Evolutionary conservation across 1,284 basidiomycete genomes (phyloP), one percentile per base, ranked within the genome.

Genomic region (Inonotus obliquus): DNA sequence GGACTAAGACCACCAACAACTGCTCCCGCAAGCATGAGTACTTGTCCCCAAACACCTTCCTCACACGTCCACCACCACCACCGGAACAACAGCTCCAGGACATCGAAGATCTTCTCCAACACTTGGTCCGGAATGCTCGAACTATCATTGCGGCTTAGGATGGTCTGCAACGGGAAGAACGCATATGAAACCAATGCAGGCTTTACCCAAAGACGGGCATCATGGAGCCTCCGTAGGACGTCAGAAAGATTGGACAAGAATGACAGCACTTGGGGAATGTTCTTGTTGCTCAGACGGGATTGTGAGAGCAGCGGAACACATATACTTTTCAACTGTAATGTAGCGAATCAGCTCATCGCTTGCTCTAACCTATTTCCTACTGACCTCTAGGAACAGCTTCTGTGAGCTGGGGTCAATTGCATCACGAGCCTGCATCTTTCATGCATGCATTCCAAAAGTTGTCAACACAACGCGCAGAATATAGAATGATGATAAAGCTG

Each of bases 101-200:
- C 75, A n/a, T 77, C 67, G 64, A 96, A 78, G 27, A 94, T 74
- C 61, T 82, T 83, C 71, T 95, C 92, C 57, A 96, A 76, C 25
- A 94, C 76, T 66, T 85, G 84, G 69, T 96, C 90, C 7, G 94
- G 91, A 41, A 95, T 86, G 9, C 79, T 73, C 2, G 79, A 69
- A 9, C 86, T 81, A 7, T 78, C 65, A 69, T 93, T 91, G 35
- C 89, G 85, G 56, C 88, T 86, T 23, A 97, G 79, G 54, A 96
- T 83, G 27, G 86, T 84, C 0, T 92, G 92, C 60, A 97, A 71
- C 1, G 95, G 95, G 67, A 93, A 91, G 74, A 95, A 91, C 37
- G 86, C 76, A 73, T 97, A 98, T 57, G 89, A 87, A 51, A 93
- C 83, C 45, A 94, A 78, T n/a, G 82, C 80, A 0, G 82, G 71